phyloP scores from a whole-genome alignment of 2,329 filamentous ascomycete genomes.

The Fusarium sp. region DNA sequence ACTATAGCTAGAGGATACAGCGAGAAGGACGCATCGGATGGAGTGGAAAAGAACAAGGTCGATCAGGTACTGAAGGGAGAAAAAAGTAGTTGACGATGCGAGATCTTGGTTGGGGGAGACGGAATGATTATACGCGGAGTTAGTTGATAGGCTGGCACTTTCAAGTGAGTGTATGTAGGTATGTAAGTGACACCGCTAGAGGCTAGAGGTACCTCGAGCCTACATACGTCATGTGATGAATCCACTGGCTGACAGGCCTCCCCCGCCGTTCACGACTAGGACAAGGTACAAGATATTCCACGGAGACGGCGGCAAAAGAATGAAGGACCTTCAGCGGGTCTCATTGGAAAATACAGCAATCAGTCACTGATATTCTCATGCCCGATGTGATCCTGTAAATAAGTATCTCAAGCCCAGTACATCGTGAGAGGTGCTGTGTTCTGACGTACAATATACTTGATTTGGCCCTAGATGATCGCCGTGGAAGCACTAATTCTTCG shows the following conservation, averaged over 20 bases:
- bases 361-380: not conserved
- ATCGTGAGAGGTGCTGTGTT: not conserved
- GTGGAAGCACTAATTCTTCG: slow-evolving; percentile 1
- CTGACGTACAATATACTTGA: not conserved
- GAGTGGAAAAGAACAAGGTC: not conserved
- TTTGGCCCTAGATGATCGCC: not conserved
- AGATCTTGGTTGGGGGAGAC: slow-evolving; percentile 22
- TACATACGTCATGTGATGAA: slow-evolving; percentile 40
- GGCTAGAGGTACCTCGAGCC: slow-evolving; percentile 3
- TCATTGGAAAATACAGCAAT: not conserved
- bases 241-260: slow-evolving; percentile 24
- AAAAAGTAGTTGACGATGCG: slow-evolving; percentile 15
- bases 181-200: slow-evolving; percentile 37
- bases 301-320: not conserved
- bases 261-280: slow-evolving; percentile 12
- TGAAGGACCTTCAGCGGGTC: slow-evolving; percentile 11
- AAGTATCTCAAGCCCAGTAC: not conserved
- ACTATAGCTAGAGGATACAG: slow-evolving; percentile 24
- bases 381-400: too few relatives aligned
- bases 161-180: slow-evolving; percentile 26
- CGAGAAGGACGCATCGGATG: slow-evolving; percentile 27
- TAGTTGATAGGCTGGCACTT: slow-evolving; percentile 32
- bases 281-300: not conserved
- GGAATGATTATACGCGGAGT: slow-evolving; percentile 33
- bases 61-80: slow-evolving; percentile 11